These are phyloP conservation scores for Fomitopsis pinicola DNA, from an alignment of 1,284 basidiomycete genomes.

Conservation along the genomic window DNA sequence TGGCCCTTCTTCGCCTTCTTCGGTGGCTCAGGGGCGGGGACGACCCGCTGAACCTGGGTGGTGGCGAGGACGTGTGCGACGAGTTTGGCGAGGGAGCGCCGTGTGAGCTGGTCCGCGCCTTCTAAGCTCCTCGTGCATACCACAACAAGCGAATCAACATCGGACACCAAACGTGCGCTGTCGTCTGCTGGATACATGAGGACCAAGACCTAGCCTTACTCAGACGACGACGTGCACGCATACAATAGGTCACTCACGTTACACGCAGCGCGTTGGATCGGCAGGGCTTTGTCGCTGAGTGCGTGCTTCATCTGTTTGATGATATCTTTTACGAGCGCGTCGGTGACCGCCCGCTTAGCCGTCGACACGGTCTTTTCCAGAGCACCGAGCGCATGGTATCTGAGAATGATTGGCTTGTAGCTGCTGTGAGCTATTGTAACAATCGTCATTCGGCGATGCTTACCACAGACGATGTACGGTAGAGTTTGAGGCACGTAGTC, in stretches of 20 bases:
- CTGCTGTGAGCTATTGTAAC: slow-evolving; percentile 41
- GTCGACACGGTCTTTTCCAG: slow-evolving; percentile 74
- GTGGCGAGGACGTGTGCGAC: slow-evolving; percentile 82
- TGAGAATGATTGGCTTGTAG: slow-evolving; percentile 68
- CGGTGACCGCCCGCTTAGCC: slow-evolving; percentile 82
- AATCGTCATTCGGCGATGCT: slow-evolving; percentile 59
- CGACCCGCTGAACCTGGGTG: slow-evolving; percentile 73
- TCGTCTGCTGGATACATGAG: slow-evolving; percentile 60
- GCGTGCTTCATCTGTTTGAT: slow-evolving; percentile 78
- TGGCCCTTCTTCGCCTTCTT: slow-evolving; percentile 67
- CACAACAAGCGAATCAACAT: slow-evolving; percentile 73
- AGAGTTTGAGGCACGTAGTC: slow-evolving; percentile 58
- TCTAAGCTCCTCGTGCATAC: slow-evolving; percentile 80
- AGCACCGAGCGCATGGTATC: slow-evolving; percentile 77
- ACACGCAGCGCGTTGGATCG: slow-evolving; percentile 83
- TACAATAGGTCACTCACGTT: slow-evolving; percentile 44
- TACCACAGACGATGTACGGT: slow-evolving; percentile 64
- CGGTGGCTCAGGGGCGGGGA: slow-evolving; percentile 41
- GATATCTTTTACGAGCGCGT: slow-evolving; percentile 78
- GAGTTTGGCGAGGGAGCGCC: slow-evolving; percentile 74
- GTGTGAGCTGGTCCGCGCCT: slow-evolving; percentile 78
- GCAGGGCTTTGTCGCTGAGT: slow-evolving; percentile 80
- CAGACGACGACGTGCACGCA: not conserved
- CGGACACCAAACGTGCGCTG: slow-evolving; percentile 47
- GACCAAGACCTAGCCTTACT: slow-evolving; percentile 50